Base-by-base conservation (phyloP, 139 green algal genomes). In the Nannochloris sp. region DNA sequence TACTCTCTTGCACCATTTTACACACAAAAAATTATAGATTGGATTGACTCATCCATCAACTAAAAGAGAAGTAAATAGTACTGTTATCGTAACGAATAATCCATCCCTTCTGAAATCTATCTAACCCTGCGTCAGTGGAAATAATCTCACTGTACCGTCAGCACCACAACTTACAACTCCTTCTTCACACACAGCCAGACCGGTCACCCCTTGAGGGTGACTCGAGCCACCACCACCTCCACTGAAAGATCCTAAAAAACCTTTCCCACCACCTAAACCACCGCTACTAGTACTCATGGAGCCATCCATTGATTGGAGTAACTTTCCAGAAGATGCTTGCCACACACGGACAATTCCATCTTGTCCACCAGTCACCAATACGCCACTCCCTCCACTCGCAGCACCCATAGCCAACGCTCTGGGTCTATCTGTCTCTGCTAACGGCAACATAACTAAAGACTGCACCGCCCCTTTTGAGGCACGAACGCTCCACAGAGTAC, bases 141-240 rank as follows among this genome's bases (percentile, higher is more conserved):
- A 81, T 35, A 88, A 73, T 2, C 75, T 61, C 6, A 89, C 79
- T 6, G 65, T 68, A 8, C 83, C 83, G 36, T 90, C 83, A n/a
- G 63, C 35, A 6, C 82, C 75, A 60, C 70, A 72, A 27, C 71
- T 81, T 37, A 90, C 38, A 33, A 90, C n/a, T 0, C 83, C 83
- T 55, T 83, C 81, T 23, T 45, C 32, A 31, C 39, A 75, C 23
- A 68, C 62, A 0, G 61, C 38, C 54, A 90, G 35, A 9, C 71
- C 80, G 30, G 74, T 66, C n/a, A 88, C 70, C n/a, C 64, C 37
- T 42, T 42, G 67, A 57, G 12, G 36, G 19, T 9, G 68, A 25
- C 1, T 51, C 63, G 2, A 69, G 47, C 47, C 74, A 27, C 3
- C 68, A 1, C n/a, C 7, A 9, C 27, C 31, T n/a, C 54, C 54